phyloP scores from a whole-genome alignment of 2,329 filamentous ascomycete species.

The Rhinocladiella mackenziei region DNA sequence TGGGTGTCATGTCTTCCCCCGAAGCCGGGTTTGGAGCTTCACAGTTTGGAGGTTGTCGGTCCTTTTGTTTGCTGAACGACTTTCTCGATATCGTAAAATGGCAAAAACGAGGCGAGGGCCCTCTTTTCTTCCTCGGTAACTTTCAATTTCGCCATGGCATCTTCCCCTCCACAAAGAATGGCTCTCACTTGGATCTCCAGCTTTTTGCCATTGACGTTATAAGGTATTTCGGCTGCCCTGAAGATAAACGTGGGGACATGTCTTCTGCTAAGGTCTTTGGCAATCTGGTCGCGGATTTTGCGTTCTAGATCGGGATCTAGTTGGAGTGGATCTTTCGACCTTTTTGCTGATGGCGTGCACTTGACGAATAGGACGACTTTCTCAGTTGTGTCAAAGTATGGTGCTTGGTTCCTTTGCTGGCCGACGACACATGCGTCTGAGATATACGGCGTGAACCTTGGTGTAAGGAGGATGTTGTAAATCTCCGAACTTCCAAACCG shows the following conservation, averaged over 20 bases:
- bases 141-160: too few species aligned
- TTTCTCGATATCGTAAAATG: too few species aligned
- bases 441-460: slow-evolving; percentile 4
- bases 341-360: background rate
- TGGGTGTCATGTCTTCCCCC: too few species aligned
- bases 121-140: too few species aligned
- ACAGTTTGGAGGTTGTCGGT: too few species aligned
- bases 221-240: slow-evolving; percentile 8
- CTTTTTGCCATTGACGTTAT: slow-evolving; percentile 24
- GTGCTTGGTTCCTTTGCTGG: slow-evolving; percentile 5
- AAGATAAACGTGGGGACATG: slow-evolving; percentile 20
- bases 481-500: slow-evolving; percentile 92
- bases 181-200: slow-evolving; percentile 20
- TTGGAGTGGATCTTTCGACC: background rate
- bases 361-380: slow-evolving; percentile 19
- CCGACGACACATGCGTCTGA: slow-evolving; percentile 11
- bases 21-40: too few species aligned
- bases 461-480: slow-evolving; percentile 60
- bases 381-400: slow-evolving; percentile 11
- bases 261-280: slow-evolving; percentile 55
- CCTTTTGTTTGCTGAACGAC: too few species aligned
- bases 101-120: too few species aligned
- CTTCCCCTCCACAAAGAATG: slow-evolving; percentile 9
- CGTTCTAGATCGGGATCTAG: slow-evolving; percentile 48
- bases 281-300: slow-evolving; percentile 61